These are phyloP conservation scores for Tieghemiomyces parasiticus DNA, from an alignment of 192 early-diverging fungal genomes.

Conservation along the genomic window DNA sequence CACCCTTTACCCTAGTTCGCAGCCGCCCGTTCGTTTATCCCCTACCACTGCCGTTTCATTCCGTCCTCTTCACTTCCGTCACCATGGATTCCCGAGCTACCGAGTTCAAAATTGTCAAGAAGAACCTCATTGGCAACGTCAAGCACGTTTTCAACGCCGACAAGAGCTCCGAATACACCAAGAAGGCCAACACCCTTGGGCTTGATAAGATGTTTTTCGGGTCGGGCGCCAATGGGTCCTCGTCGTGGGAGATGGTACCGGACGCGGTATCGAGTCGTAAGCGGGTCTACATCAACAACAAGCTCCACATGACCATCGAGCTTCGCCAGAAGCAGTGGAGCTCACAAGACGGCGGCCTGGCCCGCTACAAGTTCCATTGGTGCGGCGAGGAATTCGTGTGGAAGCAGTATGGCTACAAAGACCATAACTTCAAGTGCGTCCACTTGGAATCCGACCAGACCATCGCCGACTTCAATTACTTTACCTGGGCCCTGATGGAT, in stretches of 20 bases:
- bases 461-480: constrained; percentile 1
- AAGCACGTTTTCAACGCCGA: background rate
- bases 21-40: background rate
- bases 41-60: background rate
- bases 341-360: background rate
- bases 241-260: background rate
- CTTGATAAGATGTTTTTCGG: background rate
- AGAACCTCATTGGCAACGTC: background rate
- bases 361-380: constrained; percentile 2
- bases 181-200: background rate
- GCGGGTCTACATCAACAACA: background rate
- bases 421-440: constrained; percentile 7
- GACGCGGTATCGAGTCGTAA: background rate
- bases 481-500: background rate
- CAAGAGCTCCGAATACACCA: background rate
- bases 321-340: background rate
- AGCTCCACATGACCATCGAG: background rate
- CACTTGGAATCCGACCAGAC: background rate
- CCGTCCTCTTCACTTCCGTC: background rate
- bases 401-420: background rate
- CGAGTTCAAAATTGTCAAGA: constrained; percentile 5
- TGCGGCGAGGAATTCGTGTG: constrained; percentile 6
- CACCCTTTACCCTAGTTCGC: background rate
- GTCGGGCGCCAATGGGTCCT: background rate
- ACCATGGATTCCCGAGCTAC: background rate